A percentile compares a stretch with the other conserved stretches of the same genome.
These are phyloP conservation scores for Elsinoe necatrix DNA, from an alignment of 2,329 filamentous ascomycete genomes.

Conservation along the genomic window DNA sequence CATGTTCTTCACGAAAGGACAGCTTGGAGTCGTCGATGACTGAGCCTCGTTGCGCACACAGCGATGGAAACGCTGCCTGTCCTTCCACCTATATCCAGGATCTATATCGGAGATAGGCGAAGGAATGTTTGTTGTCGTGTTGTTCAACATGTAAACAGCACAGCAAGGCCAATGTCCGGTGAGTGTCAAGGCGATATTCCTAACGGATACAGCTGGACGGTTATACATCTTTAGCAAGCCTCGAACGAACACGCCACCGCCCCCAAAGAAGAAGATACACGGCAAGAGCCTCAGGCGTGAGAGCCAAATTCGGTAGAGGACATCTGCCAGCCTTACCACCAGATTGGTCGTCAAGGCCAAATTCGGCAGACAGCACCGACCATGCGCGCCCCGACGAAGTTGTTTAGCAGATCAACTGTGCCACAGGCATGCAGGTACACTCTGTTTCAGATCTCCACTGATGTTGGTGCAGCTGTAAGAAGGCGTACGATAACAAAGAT, in stretches of 20 bases:
- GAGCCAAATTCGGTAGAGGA: slow-evolving; percentile 2
- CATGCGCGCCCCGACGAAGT: not conserved
- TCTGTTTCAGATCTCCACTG: slow-evolving; percentile 3
- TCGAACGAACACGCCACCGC: not conserved
- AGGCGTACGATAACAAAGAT: slow-evolving; percentile 8
- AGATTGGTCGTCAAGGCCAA: slow-evolving; percentile 3
- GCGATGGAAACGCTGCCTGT: not conserved
- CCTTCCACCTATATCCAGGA: not conserved
- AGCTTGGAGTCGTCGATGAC: not conserved
- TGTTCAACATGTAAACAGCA: slow-evolving; percentile 3
- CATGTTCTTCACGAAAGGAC: not conserved
- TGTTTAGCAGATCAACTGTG: not conserved
- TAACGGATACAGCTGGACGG: not conserved
- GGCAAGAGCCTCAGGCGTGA: slow-evolving; percentile 11
- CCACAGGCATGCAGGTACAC: not conserved
- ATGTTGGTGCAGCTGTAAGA: slow-evolving; percentile 8
- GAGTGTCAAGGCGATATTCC: not conserved
- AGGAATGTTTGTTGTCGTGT: not conserved
- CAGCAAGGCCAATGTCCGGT: not conserved
- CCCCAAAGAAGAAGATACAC: not conserved
- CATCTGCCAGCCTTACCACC: not conserved
- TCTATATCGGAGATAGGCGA: not conserved
- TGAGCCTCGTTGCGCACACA: not conserved
- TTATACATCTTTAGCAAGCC: slow-evolving; percentile 8
- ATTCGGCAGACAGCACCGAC: slow-evolving; percentile 1